Percentiles rank a stretch among this genome's conserved stretches.
Conservation (phyloP, 2,329 filamentous ascomycete genomes). For the Canariomyces notabilis region DNA sequence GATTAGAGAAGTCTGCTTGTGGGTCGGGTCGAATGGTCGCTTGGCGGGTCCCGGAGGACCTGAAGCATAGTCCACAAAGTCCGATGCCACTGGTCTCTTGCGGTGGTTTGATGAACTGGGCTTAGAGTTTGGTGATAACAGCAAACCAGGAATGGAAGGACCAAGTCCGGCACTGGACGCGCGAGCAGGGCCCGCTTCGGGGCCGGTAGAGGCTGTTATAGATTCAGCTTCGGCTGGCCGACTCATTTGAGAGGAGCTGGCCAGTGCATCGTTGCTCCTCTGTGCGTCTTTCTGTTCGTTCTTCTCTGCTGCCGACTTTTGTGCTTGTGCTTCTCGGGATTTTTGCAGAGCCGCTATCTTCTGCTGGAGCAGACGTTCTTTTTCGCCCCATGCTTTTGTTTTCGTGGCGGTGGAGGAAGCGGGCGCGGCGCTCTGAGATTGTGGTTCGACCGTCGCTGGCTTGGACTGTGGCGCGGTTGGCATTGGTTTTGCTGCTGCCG, state of each 20-base stretch:
- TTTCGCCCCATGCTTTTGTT: conserved; percentile 57
- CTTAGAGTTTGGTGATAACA: conserved; percentile 18
- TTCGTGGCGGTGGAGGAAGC: conserved; percentile 16
- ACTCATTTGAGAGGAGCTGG: not conserved
- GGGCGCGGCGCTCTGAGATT: conserved; percentile 4
- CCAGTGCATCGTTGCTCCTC: conserved; percentile 7
- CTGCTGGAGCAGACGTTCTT: conserved; percentile 66
- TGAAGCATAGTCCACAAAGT: conserved; percentile 57
- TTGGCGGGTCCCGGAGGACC: conserved; percentile 40
- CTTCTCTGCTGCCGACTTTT: conserved; percentile 30
- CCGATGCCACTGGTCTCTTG: conserved; percentile 56
- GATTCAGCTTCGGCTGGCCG: not conserved
- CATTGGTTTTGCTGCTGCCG: conserved; percentile 16
- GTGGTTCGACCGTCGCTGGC: conserved; percentile 18
- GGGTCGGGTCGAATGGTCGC: conserved; percentile 57
- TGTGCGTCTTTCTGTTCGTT: conserved; percentile 7
- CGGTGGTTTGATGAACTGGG: conserved; percentile 27
- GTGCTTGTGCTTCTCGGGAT: conserved; percentile 42
- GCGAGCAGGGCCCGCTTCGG: not conserved
- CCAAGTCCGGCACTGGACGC: not conserved
- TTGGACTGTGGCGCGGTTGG: conserved; percentile 6
- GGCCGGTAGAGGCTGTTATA: conserved; percentile 4
- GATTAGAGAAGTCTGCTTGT: conserved; percentile 60
- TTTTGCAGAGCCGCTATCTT: conserved; percentile 73
- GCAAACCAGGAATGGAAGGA: conserved; percentile 17